Evolutionary conservation across 225 moss, liverwort and hornwort species (phyloP), one percentile per base, ranked within the genome.

Genomic region (Takakia lepidozioides): DNA sequence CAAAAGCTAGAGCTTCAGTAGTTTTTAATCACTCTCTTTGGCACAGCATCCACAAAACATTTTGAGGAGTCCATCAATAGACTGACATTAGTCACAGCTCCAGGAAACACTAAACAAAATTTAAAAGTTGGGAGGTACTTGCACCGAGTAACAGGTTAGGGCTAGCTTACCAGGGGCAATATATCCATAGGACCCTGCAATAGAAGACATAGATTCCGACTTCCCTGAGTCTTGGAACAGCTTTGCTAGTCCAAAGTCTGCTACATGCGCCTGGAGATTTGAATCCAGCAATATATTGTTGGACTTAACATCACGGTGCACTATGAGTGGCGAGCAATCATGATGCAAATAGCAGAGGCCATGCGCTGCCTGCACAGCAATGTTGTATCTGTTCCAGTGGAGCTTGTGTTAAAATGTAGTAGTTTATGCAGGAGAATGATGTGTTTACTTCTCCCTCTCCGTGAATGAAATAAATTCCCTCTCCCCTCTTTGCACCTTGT

Each of bases 181-280:
- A 59, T 92, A 92, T 4, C 92, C 92, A 23, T 87, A 92, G 3
- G 92, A 87, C 39, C 92, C 92, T 38, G 87, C 84, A 39, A 92
- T 85, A 11, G 92, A 87, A 21, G 92, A 92, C 92, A 92, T 92
- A 56, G 92, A 87, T 30, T 92, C 82, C 1, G 87, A 87, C 52
- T 76, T 82, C 43, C 87, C 92, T 0, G 72, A 57, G 61, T 66
- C 80, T 51, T 85, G 84, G 36, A 87, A 87, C 29, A 92, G 51
- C 58, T 92, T 92, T 38, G 92, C 92, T 20, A 92, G 70, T 15
- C 92, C 92, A 4, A 92, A 92, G 57, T 92, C 92, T 0, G 92
- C 92, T 8, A 92, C 92, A 36, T 85, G 92, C 13, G 92, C 92
- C 19, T 85, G 87, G 40, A 92, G 64, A 49, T 82, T 87, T 15